Percentiles rank a stretch among this genome's conserved stretches.
phyloP scores from a whole-genome alignment of 2,329 filamentous ascomycete genomes.

The Trichoderma aggressivum region DNA sequence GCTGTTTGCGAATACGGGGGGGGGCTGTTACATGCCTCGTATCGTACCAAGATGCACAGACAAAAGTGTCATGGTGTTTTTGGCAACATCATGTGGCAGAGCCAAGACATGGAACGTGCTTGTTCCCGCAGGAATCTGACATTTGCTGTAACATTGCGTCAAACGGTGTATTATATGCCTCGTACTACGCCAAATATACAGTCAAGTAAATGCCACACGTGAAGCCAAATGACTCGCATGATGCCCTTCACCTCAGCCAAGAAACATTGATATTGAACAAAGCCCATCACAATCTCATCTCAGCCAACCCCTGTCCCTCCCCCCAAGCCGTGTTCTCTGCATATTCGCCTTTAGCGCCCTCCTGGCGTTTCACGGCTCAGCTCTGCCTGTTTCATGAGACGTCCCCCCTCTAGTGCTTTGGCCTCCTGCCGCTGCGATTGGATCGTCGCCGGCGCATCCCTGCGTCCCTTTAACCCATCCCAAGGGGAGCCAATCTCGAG shows the following conservation, averaged over 20 bases:
- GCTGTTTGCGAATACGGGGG: not conserved
- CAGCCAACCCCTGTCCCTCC: not conserved
- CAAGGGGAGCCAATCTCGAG: conserved; percentile 14
- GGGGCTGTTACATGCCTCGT: not conserved
- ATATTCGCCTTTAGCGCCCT: conserved; percentile 1
- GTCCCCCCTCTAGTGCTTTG: not conserved
- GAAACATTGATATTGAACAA: not conserved
- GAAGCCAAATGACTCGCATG: not conserved
- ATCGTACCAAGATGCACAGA: not conserved
- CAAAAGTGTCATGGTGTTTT: not conserved
- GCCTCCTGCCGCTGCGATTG: conserved; percentile 1
- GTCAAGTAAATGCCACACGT: not conserved
- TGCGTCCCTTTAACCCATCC: not conserved
- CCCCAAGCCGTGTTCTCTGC: not conserved
- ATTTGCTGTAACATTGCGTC: not conserved
- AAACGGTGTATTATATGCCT: not conserved
- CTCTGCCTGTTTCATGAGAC: conserved; percentile 17
- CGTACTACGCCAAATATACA: not conserved
- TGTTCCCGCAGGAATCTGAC: not conserved
- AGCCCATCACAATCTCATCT: not conserved
- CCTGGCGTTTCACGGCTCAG: conserved; percentile 15
- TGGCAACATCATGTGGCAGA: not conserved
- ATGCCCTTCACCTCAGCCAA: not conserved
- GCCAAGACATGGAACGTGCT: conserved; percentile 20
- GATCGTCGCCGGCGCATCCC: not conserved